Conservation (phyloP, 2,329 filamentous ascomycete genomes). For the Atkinsonella texensis region DNA sequence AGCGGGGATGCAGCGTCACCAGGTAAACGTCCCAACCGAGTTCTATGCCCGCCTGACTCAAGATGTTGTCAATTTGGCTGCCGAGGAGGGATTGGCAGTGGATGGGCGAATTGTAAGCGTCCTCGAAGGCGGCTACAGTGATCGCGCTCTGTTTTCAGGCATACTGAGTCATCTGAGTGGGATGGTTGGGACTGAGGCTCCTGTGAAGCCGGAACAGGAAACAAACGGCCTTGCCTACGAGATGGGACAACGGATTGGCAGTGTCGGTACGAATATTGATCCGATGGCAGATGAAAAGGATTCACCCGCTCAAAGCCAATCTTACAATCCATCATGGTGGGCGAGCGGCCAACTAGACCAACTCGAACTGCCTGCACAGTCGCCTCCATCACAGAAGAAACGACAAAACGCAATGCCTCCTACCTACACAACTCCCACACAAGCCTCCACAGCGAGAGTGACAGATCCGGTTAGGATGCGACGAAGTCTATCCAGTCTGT, state of each 20-base stretch:
- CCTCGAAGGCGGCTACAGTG: conserved; percentile 90
- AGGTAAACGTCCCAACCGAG: conserved; percentile 89
- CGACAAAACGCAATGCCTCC: conserved; percentile 45
- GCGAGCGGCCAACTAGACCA: conserved; percentile 50
- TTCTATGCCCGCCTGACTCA: conserved; percentile 88
- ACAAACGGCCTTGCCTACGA: conserved; percentile 40
- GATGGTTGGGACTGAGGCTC: conserved; percentile 47
- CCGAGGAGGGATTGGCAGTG: conserved; percentile 64
- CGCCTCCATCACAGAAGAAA: conserved; percentile 38
- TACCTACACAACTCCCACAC: conserved; percentile 78
- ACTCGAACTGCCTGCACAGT: conserved; percentile 48
- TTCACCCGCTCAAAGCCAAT: conserved; percentile 19
- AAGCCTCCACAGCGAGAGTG: conserved; percentile 74
- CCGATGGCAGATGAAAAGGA: conserved; percentile 1
- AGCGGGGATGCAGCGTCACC: conserved; percentile 86
- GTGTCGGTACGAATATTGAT: conserved; percentile 21
- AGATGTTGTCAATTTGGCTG: conserved; percentile 71
- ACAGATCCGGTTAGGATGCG: conserved; percentile 54
- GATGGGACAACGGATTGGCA: conserved; percentile 41
- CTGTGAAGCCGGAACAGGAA: conserved; percentile 21
- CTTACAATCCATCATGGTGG: conserved; percentile 66
- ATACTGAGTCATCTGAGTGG: conserved; percentile 85
- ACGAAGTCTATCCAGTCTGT: conserved; percentile 47
- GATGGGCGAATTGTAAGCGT: conserved; percentile 86
- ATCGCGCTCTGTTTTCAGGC: conserved; percentile 78